Base-by-base conservation (phyloP, 805 yeast genomes). In the Gaillardinia entomophila region DNA sequence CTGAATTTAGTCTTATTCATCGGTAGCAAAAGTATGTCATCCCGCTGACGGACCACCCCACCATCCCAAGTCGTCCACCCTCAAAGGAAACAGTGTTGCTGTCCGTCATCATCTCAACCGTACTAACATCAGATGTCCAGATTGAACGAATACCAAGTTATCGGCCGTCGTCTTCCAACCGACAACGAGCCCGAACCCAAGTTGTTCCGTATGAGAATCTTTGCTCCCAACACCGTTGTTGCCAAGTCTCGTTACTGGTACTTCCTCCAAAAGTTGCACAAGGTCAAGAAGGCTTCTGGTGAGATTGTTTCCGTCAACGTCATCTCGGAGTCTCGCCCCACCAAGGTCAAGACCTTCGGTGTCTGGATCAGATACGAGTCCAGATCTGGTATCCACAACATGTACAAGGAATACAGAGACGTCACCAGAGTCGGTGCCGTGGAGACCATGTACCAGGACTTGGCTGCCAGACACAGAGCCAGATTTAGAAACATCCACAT, bases 171-270 rank as follows among this genome's bases (percentile, higher is more conserved):
- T 78, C 86, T 92, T 73, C 98, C 99, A 59, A 88, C 96, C 65
- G 97, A 88, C 75, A 75, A 89, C 62, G 96, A 85, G 66, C 96
- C 97, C 64, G 96, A 89, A 77, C 99, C 98, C 73, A 92, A 90
- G 82, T 86, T 92, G 76, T 92, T 82, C 95, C 87, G 98, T 73
- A 92, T 92, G 97, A 88, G 96, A 81, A 88, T 92, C 75, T 92
- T 92, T 71, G 98, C 98, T 67, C 89, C 96, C 62, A 92, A 92
- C 79, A 84, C 79, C 59, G 97, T 92, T 70, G 94, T 92, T 70
- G 98, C 98, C 68, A 92, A 92, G 82, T 92, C 99, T 62, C 90
- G 99, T 79, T 92, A 87, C 96, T 92, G 99, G 99, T 92, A 92
- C 81, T 92, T 92, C 81, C 83, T 92, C 77, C 95, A 90, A 75